Percentiles rank a stretch among this genome's conserved stretches.
Evolutionary conservation across 2,329 filamentous ascomycete species (phyloP).

Genomic region (Cercospora zeae-maydis): DNA sequence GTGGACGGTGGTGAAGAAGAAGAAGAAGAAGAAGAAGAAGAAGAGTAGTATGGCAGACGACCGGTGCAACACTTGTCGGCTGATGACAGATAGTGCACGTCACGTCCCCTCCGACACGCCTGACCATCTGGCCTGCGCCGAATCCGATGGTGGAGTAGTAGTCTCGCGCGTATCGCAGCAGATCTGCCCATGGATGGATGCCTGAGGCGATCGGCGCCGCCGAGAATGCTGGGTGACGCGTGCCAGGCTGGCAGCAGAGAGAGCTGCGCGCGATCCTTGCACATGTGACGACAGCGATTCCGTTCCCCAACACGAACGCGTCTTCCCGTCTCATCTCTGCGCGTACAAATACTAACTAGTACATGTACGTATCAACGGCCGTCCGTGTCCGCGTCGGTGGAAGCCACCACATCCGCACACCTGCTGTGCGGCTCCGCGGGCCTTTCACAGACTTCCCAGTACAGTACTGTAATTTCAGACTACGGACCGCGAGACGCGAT

Average conservation of each 20-base stretch:
- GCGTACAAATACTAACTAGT: no score
- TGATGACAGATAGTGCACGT: neutral
- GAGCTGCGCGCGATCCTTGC: neutral
- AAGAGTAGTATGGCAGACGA: neutral
- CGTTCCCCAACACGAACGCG: neutral
- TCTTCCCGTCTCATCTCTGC: no score
- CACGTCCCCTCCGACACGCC: neutral
- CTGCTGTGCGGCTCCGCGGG: neutral
- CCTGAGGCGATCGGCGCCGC: neutral
- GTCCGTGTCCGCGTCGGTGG: neutral
- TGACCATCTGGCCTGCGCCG: neutral
- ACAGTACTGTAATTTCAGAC: no score
- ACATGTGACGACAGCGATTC: neutral
- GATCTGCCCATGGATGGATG: neutral
- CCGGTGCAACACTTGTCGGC: neutral
- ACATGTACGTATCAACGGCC: no score
- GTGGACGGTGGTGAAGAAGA: neutral
- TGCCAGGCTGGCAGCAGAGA: neutral
- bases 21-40: neutral
- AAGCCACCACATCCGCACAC: neutral
- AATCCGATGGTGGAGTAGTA: neutral
- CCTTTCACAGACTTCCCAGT: no score
- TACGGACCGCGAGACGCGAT: neutral
- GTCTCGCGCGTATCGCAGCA: neutral
- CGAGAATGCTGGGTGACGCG: neutral